Evolutionary conservation across 1,284 basidiomycete species (phyloP).

Genomic region (Ustilago shanxiensis): DNA sequence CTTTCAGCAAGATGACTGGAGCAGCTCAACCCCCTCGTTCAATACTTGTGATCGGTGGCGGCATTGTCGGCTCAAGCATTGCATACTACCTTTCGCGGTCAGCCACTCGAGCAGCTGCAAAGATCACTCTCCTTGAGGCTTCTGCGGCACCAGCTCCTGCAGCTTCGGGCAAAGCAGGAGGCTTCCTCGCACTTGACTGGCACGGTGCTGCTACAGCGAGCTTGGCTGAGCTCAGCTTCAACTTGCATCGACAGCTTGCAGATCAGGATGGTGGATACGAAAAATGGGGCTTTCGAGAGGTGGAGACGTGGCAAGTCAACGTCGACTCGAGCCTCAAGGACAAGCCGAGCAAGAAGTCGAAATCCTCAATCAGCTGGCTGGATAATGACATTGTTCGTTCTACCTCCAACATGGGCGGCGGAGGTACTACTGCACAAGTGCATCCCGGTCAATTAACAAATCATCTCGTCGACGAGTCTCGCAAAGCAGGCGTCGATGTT

Average conservation of each 20-base stretch:
- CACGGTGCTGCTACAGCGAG: slow-evolving; percentile 72
- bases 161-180: slow-evolving; percentile 90
- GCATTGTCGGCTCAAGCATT: slow-evolving; percentile 86
- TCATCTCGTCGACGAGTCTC: slow-evolving; percentile 77
- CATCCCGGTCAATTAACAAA: slow-evolving; percentile 84
- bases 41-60: slow-evolving; percentile 71
- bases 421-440: slow-evolving; percentile 79
- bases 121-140: slow-evolving; percentile 79
- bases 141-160: slow-evolving; percentile 74
- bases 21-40: slow-evolving; percentile 22
- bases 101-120: slow-evolving; percentile 24
- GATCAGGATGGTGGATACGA: slow-evolving; percentile 78
- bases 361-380: slow-evolving; percentile 67
- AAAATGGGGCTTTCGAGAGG: slow-evolving; percentile 86
- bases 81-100: slow-evolving; percentile 78
- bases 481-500: slow-evolving; percentile 71
- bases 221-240: slow-evolving; percentile 81
- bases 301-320: slow-evolving; percentile 70
- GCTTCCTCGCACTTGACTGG: slow-evolving; percentile 87
- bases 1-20: slow-evolving; percentile 26
- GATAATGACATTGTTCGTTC: slow-evolving; percentile 63
- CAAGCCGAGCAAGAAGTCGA: slow-evolving; percentile 17
- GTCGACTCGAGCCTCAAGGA: slow-evolving; percentile 54
- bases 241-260: slow-evolving; percentile 83
- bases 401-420: slow-evolving; percentile 69